Base-by-base conservation (phyloP, 192 early-diverging fungal genomes). In the Podila epicladia region DNA sequence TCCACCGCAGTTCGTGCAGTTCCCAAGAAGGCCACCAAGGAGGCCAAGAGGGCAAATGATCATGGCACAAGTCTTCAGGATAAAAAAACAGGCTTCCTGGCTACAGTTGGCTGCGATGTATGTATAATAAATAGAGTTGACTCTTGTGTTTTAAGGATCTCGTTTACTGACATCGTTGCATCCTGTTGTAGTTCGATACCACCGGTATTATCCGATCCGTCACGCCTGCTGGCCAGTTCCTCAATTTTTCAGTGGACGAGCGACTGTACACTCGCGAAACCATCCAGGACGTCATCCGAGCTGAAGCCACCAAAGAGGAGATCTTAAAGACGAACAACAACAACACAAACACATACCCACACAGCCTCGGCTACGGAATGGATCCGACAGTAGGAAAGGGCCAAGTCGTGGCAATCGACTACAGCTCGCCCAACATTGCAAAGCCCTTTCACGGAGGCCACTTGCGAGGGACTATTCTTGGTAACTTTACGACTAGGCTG, bases 391-490 rank as follows among this genome's bases (percentile, higher is more conserved):
- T 82, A 0, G 89, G 90, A 28, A 73, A 85, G 1, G 87, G 90
- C 35, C 92, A 93, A 82, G 88, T 90, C 26, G 91, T 92, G 13
- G 85, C 97, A 26, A 89, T 98, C 68, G 98, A 99, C 80, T 99
- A 92, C 82, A 92, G 90, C 70, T 94, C 93, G 60, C 98, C 98
- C 45, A 98, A 99, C 83, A 97, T 99, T 64, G 98, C 98, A 62
- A 99, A 98, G 84, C 94, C 93, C 9, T 96, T 98, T 88, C 98
- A 99, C 83, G 95, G 92, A 62, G 98, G 98, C 1, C 98, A 99
- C 85, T 85, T 99, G 74, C 90, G 96, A 62, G 94, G 94, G 61
- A 99, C 97, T 2, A 98, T 99, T 79, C 94, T 99, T 63, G 98
- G 98, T 31, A 94, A 95, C 83, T 95, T 96, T 86, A 86, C 96